These are phyloP conservation scores for Forsythia viridissima DNA, from an alignment of 257 asterid genomes.

Conservation along the genomic window DNA sequence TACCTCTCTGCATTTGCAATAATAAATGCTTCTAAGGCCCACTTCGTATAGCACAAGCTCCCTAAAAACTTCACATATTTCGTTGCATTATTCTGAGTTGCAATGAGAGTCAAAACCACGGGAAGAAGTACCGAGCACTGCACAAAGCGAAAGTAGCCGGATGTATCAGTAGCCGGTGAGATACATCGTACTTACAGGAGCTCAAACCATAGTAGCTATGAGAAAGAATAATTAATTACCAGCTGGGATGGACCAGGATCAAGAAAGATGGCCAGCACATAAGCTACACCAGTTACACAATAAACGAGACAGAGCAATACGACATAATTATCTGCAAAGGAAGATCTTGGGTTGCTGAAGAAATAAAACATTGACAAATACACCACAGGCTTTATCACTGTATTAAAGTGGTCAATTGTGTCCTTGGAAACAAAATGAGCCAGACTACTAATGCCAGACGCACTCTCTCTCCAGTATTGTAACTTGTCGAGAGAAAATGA, in stretches of 20 bases:
- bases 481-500: constrained; percentile 86
- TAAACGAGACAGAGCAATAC: constrained; percentile 90
- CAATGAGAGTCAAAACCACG: constrained; percentile 83
- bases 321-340: constrained; percentile 64
- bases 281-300: constrained; percentile 90
- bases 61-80: constrained; percentile 47
- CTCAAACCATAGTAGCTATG: constrained; percentile 11
- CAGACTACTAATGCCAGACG: constrained; percentile 90
- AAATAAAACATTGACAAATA: constrained; percentile 92
- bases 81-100: constrained; percentile 56
- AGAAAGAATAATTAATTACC: constrained; percentile 42
- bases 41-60: constrained; percentile 73
- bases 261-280: constrained; percentile 81
- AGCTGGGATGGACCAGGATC: constrained; percentile 95
- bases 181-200: neutral
- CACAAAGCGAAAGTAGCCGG: constrained; percentile 19
- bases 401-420: constrained; percentile 82
- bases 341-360: constrained; percentile 87
- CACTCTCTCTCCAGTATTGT: constrained; percentile 91
- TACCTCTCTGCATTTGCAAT: constrained; percentile 83
- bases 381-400: constrained; percentile 79
- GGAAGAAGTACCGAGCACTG: constrained; percentile 89
- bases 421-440: constrained; percentile 91
- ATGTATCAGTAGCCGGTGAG: too few species aligned
- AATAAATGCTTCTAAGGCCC: constrained; percentile 95